Percentiles rank a stretch among this genome's conserved stretches.
These are phyloP conservation scores for Sordaria brevicollis DNA, from an alignment of 495 filamentous ascomycete genomes.

Conservation along the genomic window DNA sequence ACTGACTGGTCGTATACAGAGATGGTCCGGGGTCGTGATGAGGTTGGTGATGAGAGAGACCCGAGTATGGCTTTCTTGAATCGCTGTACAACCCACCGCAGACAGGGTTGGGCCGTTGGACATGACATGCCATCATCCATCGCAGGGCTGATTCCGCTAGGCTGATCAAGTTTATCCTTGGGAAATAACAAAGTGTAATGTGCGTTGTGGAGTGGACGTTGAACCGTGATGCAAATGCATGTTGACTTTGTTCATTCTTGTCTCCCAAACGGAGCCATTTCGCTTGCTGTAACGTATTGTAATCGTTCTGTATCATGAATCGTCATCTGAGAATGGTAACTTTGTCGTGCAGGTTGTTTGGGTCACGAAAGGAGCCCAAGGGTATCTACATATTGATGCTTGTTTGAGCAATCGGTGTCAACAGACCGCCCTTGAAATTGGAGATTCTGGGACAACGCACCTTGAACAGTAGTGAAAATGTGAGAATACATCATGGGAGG, in stretches of 20 bases:
- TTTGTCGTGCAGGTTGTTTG: neutral
- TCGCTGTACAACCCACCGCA: neutral
- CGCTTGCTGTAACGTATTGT: neutral
- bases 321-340: neutral
- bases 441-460: neutral
- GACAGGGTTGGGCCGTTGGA: neutral
- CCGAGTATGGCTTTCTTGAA: neutral
- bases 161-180: neutral
- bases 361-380: neutral
- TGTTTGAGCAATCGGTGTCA: neutral
- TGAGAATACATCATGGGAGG: conserved; percentile 34
- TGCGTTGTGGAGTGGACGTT: neutral
- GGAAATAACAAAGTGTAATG: neutral
- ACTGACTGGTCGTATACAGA: neutral
- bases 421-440: neutral
- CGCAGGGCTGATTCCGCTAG: neutral
- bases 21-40: neutral
- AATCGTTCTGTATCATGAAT: neutral
- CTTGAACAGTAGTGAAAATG: rapidly evolving
- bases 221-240: neutral
- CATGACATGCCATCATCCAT: neutral
- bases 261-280: neutral
- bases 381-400: neutral
- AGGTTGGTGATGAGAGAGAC: neutral
- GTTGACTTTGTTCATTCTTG: neutral